phyloP scores from a whole-genome alignment of 345 rosid species.

The Tarenaya hassleriana region DNA sequence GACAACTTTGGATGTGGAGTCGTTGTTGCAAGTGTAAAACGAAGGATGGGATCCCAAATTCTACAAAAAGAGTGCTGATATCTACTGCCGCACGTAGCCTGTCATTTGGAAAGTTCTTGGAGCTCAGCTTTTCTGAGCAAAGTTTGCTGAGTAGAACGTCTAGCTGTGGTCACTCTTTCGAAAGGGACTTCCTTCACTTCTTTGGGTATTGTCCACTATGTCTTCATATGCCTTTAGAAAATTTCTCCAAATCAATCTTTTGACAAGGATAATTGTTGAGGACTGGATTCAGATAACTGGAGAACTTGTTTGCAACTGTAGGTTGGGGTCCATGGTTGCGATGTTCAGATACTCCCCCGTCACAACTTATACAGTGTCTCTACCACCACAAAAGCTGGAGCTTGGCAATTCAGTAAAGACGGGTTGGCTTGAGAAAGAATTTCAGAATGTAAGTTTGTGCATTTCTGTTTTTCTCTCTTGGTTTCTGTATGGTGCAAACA shows the following conservation, averaged over 20 bases:
- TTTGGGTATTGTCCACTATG: constrained; percentile 66
- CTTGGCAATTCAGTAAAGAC: constrained; percentile 43
- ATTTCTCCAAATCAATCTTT: background rate
- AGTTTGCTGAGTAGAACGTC: constrained; percentile 38
- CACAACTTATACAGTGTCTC: constrained; percentile 52
- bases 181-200: constrained; percentile 72
- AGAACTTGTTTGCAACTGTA: constrained; percentile 30
- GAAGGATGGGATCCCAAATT: constrained; percentile 38
- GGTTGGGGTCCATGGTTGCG: constrained; percentile 81
- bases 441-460: constrained; percentile 37
- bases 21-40: constrained; percentile 69
- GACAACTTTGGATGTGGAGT: constrained; percentile 99
- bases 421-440: constrained; percentile 56
- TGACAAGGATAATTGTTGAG: constrained; percentile 4
- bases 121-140: constrained; percentile 67
- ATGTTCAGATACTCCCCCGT: constrained; percentile 81
- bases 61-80: constrained; percentile 76
- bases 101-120: constrained; percentile 94
- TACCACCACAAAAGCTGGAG: constrained; percentile 71
- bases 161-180: constrained; percentile 82
- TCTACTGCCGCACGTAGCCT: constrained; percentile 67
- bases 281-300: background rate
- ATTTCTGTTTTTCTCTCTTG: background rate
- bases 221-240: constrained; percentile 4
- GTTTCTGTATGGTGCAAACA: background rate